Conservation (phyloP, 768 basidiomycete species). For the Lactarius sp. region DNA sequence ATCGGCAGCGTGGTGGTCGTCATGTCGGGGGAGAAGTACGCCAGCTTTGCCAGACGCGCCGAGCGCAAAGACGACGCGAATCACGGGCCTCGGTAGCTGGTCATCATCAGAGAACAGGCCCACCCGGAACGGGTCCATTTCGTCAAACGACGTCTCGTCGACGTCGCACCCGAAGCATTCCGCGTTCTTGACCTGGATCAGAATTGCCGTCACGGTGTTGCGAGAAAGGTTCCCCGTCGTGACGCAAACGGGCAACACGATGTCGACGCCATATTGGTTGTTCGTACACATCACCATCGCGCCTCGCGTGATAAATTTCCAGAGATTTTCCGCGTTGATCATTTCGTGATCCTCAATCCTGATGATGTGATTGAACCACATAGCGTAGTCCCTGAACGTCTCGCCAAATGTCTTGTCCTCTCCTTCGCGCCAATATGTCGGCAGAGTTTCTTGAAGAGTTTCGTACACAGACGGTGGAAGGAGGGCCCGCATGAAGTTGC, state of each 20-base stretch:
- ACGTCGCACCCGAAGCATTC: not conserved
- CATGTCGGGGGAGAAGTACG: too few relatives aligned
- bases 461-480: not conserved
- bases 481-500: not conserved
- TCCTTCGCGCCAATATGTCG: not conserved
- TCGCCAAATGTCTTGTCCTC: not conserved
- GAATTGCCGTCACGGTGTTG: not conserved
- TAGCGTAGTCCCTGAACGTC: not conserved
- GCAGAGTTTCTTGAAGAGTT: not conserved
- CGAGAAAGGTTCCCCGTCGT: not conserved
- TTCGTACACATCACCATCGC: too few relatives aligned
- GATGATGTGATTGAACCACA: not conserved
- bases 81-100: too few relatives aligned
- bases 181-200: not conserved
- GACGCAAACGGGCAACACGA: not conserved
- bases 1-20: too few relatives aligned
- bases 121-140: too few relatives aligned
- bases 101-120: too few relatives aligned
- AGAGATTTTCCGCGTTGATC: not conserved
- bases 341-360: not conserved
- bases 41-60: too few relatives aligned
- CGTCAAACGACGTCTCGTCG: not conserved
- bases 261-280: too few relatives aligned
- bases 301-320: too few relatives aligned
- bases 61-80: too few relatives aligned